A percentile compares a stretch with the other conserved stretches of the same genome.
These are phyloP conservation scores for Exophiala phaeomuriformis DNA, from an alignment of 2,329 filamentous ascomycete species.

Conservation along the genomic window DNA sequence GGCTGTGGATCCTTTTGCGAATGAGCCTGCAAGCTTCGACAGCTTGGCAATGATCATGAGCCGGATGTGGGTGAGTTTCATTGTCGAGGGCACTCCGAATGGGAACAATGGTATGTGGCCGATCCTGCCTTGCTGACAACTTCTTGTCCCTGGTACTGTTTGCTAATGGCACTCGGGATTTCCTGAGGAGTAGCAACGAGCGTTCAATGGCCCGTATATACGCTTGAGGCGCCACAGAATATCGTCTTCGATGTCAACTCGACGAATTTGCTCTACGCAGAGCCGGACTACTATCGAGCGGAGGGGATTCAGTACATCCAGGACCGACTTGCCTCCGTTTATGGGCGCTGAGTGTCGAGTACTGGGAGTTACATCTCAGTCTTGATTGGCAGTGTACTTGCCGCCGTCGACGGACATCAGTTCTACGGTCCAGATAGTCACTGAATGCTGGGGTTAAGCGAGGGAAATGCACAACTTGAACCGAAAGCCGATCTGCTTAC, in stretches of 20 bases:
- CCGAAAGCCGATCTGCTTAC: too few species aligned
- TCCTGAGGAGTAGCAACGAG: slow-evolving; percentile 8
- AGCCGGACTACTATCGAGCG: slow-evolving; percentile 41
- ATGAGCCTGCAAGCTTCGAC: slow-evolving; percentile 38
- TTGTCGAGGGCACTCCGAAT: slow-evolving; percentile 43
- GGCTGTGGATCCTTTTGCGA: slow-evolving; percentile 30
- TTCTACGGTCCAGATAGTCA: too few species aligned
- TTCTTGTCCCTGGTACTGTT: neutral
- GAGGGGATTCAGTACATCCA: slow-evolving; percentile 28
- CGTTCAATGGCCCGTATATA: slow-evolving; percentile 42
- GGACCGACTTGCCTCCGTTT: slow-evolving; percentile 7
- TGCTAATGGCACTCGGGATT: neutral
- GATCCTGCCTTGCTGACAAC: neutral
- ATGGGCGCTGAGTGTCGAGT: slow-evolving; percentile 5
- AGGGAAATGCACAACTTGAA: too few species aligned
- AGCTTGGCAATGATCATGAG: slow-evolving; percentile 44
- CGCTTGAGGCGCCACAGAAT: slow-evolving; percentile 34
- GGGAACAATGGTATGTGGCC: slow-evolving; percentile 8
- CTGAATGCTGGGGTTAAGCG: too few species aligned
- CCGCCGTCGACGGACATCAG: too few species aligned
- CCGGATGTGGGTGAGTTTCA: slow-evolving; percentile 48
- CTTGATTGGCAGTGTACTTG: too few species aligned
- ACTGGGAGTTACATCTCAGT: neutral
- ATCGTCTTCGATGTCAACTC: slow-evolving; percentile 47
- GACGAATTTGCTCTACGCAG: slow-evolving; percentile 36